Conservation (phyloP, 495 filamentous ascomycete species). For the Lasiosphaeriaceae sp. region DNA sequence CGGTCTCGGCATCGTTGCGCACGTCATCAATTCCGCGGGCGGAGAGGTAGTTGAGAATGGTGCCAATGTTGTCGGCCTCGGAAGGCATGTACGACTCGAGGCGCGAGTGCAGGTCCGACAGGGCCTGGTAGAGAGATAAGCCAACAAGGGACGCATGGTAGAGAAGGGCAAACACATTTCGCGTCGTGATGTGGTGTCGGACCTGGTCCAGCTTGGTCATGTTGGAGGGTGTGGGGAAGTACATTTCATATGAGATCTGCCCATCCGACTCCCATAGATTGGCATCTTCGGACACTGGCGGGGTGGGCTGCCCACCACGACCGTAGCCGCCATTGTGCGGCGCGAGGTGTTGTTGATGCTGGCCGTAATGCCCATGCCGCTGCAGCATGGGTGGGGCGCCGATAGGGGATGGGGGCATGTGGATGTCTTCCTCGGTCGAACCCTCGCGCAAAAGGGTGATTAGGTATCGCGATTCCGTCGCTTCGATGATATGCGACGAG, state of each 20-base stretch:
- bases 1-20: constrained; percentile 56
- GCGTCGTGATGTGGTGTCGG: constrained; percentile 55
- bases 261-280: constrained; percentile 42
- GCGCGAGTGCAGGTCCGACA: constrained; percentile 54
- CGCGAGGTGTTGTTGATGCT: constrained; percentile 29
- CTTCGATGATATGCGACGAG: constrained; percentile 53
- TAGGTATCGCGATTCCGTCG: constrained; percentile 50
- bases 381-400: constrained; percentile 41
- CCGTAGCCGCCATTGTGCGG: constrained; percentile 21
- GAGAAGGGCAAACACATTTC: constrained; percentile 62
- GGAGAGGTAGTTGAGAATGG: constrained; percentile 55
- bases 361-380: constrained; percentile 25
- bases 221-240: constrained; percentile 49
- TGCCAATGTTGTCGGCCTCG: constrained; percentile 40
- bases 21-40: constrained; percentile 62
- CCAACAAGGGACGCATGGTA: constrained; percentile 56
- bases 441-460: constrained; percentile 51
- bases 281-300: constrained; percentile 41
- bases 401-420: constrained; percentile 41
- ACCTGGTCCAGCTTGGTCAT: constrained; percentile 42
- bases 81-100: constrained; percentile 51
- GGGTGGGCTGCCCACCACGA: constrained; percentile 35
- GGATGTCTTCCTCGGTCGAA: constrained; percentile 41
- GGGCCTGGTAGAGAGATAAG: constrained; percentile 52
- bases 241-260: constrained; percentile 56